A percentile compares a stretch with the other conserved stretches of the same genome.
These are phyloP conservation scores for Hymenoscyphus fructigenus DNA, from an alignment of 2,329 filamentous ascomycete genomes.

Conservation along the genomic window DNA sequence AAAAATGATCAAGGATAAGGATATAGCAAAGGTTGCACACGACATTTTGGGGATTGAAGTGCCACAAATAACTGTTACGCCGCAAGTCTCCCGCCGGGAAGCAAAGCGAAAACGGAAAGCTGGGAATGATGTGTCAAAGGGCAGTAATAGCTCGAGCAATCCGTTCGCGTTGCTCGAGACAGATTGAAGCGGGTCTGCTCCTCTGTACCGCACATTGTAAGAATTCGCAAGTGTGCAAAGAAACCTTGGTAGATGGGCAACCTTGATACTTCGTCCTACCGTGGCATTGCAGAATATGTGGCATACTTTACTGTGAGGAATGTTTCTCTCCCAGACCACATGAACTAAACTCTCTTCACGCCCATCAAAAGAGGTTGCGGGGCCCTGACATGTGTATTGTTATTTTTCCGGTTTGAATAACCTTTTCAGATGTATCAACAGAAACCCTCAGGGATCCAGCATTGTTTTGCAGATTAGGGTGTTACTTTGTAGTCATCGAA, in stretches of 20 bases:
- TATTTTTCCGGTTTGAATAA: neutral
- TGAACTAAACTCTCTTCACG: neutral
- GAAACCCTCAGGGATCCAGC: neutral
- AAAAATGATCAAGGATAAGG: conserved; percentile 9
- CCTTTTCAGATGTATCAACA: conserved; percentile 7
- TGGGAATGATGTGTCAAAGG: conserved; percentile 7
- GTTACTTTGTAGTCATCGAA: conserved; percentile 4
- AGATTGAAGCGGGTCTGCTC: conserved; percentile 9
- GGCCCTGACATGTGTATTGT: too few relatives aligned
- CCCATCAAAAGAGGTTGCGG: neutral
- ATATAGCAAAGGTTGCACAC: conserved; percentile 17
- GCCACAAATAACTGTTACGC: neutral
- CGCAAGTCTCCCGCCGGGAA: conserved; percentile 7
- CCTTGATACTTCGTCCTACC: neutral
- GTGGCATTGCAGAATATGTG: neutral
- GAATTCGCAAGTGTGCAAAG: neutral
- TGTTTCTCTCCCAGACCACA: neutral
- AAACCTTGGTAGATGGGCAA: neutral
- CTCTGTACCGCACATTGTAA: neutral
- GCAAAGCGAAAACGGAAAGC: conserved; percentile 29
- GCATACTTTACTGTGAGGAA: neutral
- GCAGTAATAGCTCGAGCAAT: conserved; percentile 22
- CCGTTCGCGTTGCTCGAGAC: conserved; percentile 26
- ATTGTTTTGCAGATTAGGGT: neutral
- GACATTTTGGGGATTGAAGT: conserved; percentile 16